Evolutionary conservation across 2,329 filamentous ascomycete genomes (phyloP), one percentile per base, ranked within the genome.

Genomic region (Lachnellula subtilissima): DNA sequence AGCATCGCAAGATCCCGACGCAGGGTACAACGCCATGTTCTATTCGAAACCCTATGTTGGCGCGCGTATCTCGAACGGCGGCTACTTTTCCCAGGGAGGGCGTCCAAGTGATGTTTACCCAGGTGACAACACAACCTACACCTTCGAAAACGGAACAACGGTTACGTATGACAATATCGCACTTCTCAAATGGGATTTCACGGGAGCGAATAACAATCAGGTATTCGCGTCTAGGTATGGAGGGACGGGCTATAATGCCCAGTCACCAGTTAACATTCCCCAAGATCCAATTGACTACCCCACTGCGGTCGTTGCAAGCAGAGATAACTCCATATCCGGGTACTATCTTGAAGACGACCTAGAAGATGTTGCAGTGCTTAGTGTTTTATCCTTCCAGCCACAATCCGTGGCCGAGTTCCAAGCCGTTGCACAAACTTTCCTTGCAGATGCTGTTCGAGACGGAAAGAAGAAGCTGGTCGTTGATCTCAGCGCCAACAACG

Each of bases 391-490:
- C 1, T 56, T 56, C 19, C 47, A 54, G 28, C 48, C 56, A 8
- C 22, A 48, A 40, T 51, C 48, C 6, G 11, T 46, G 4, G 40
- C 43, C 7, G 60, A 60, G 36, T 62, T 61, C 51, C 60, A 62
- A 47, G 50, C 53, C 9, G 55, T 62, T 2, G 54, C 50, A 8
- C 37, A 59, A 37, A 56, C 67, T 1, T 72, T 83, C 59, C 70
- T 84, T 17, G 67, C 71, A 0, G 69, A 72, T 39, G 75, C 74
- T 14, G 73, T 74, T 46, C 58, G 67, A 2, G 70, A 71, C 0
- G 73, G 74, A 2, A 83, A 82, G 65, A 78, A 72, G 9, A 82
- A 79, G 65, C 72, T 88, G 5, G 74, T 87, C 43, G 79, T 88
- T 53, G 85, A 88, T 56, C 64, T 87, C 7, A 75, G 78, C 2